These are phyloP conservation scores for Blastocystis sp. DNA, from an alignment of 352 stramenopile genomes.

Conservation along the genomic window DNA sequence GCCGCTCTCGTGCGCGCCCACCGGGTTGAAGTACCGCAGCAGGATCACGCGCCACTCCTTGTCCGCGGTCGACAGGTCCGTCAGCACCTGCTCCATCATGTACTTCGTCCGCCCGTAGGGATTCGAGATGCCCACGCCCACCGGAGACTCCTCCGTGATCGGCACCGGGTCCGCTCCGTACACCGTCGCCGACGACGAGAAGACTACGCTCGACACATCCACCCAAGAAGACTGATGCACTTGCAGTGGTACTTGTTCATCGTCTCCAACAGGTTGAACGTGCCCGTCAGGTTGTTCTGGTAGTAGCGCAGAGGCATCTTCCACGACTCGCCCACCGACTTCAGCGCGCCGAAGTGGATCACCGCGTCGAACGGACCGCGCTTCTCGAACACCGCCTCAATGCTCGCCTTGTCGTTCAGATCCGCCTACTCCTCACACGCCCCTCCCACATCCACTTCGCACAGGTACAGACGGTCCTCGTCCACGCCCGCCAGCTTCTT, in stretches of 20 bases:
- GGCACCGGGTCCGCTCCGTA: conserved; percentile 76
- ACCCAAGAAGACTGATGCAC: conserved; percentile 67
- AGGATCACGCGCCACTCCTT: conserved; percentile 78
- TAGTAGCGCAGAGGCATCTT: conserved; percentile 79
- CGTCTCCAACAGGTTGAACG: conserved; percentile 77
- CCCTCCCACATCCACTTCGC: background rate
- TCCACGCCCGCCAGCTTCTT: conserved; percentile 75
- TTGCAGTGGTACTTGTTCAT: conserved; percentile 77
- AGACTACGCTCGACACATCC: conserved; percentile 74
- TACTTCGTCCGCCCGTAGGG: conserved; percentile 86
- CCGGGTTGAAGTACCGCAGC: conserved; percentile 86
- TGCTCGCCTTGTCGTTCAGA: conserved; percentile 75
- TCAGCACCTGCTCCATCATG: conserved; percentile 86
- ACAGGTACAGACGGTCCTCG: conserved; percentile 65
- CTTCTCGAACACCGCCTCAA: conserved; percentile 78
- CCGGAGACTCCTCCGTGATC: conserved; percentile 70
- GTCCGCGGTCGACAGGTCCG: conserved; percentile 73
- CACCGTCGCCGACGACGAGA: conserved; percentile 81
- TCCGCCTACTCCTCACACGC: conserved; percentile 60
- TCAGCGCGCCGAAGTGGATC: conserved; percentile 84
- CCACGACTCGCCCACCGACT: conserved; percentile 82
- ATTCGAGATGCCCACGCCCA: conserved; percentile 72
- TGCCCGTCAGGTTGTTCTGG: conserved; percentile 80
- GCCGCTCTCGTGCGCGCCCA: conserved; percentile 78
- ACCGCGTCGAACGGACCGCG: conserved; percentile 76